Base-by-base conservation (phyloP, 208 protist species). In the Herpetomonas muscarum region DNA sequence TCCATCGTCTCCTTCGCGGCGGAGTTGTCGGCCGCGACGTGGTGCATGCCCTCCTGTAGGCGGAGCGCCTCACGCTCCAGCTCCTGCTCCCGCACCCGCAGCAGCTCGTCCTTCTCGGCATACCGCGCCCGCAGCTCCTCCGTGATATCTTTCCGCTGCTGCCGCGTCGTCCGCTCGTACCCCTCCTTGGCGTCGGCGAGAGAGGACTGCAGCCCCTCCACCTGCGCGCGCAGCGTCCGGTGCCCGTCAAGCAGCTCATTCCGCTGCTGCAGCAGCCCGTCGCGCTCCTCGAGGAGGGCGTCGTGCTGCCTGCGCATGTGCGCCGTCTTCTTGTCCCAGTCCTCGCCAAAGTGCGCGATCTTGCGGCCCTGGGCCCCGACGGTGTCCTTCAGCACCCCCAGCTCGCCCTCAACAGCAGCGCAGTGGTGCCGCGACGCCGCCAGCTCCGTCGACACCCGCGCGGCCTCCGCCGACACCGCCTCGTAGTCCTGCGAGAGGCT, bases 401-500 rank as follows among this genome's bases (percentile, higher is more conserved):
- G 66, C 58, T 76, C 69, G 22, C 77, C 67, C 19, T 67, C 49
- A 15, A 68, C 57, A 9, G 60, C 55, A 3, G 24, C 50, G 31
- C 56, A 24, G 55, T 79, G 61, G 3, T 44, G n/a, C 17, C 58
- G 53, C 13, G 76, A 45, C 15, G 36, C 45, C 10, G 37, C 57
- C 24, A 85, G 47, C 21, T 59, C 47, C 28, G 70, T 39, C 32
- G 56, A 12, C 12, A 29, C 45, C 9, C 24, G 37, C n/a, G 75
- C 64, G 1, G 45, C 25, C 28, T 67, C 56, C 3, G 48, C 62
- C 29, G 67, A 56, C 3, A 61, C 42, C 13, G 54, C 34, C 29
- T 88, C 76, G 39, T 85, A 82, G 55, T 84, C 74, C 24, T 53
- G 32, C 10, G 47, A 52, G 30, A 82, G 59, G 2, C 25, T 22